Percentiles rank a stretch among this genome's conserved stretches.
These are phyloP conservation scores for Citrus australasica DNA, from an alignment of 345 rosid species.

Conservation along the genomic window DNA sequence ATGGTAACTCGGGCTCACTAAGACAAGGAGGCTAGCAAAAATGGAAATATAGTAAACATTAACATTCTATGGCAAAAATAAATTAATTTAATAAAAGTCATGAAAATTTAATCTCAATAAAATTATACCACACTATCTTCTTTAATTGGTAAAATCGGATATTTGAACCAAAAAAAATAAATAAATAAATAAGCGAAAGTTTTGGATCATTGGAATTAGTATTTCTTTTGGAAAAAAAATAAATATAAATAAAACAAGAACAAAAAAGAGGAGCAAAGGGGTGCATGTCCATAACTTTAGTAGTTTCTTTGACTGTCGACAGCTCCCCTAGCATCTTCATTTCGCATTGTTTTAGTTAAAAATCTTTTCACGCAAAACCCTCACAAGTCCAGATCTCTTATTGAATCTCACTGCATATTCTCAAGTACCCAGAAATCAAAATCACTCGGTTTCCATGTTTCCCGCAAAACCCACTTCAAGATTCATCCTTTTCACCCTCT, in stretches of 20 bases:
- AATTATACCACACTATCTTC: background rate
- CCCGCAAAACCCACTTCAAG: conserved; percentile 38
- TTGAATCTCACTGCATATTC: conserved; percentile 12
- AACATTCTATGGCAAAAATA: background rate
- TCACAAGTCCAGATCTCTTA: background rate
- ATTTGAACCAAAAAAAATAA: background rate
- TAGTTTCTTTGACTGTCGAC: background rate
- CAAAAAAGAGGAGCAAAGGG: background rate
- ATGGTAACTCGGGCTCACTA: too few relatives aligned
- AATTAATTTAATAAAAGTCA: background rate
- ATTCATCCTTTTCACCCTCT: conserved; percentile 37
- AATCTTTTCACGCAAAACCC: background rate
- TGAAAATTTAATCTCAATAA: background rate
- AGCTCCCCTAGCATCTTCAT: background rate
- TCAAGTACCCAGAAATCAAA: background rate
- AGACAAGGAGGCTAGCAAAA: background rate
- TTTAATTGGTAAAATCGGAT: background rate
- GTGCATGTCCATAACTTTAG: background rate
- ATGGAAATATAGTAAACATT: background rate
- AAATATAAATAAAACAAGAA: background rate
- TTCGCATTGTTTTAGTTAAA: background rate
- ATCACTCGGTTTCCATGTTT: conserved; percentile 19
- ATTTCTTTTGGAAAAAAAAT: too few relatives aligned
- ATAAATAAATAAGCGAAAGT: too few relatives aligned
- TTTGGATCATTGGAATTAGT: background rate